phyloP scores from a whole-genome alignment of 2,329 filamentous ascomycete genomes.

The Stachybotrys echinatus region DNA sequence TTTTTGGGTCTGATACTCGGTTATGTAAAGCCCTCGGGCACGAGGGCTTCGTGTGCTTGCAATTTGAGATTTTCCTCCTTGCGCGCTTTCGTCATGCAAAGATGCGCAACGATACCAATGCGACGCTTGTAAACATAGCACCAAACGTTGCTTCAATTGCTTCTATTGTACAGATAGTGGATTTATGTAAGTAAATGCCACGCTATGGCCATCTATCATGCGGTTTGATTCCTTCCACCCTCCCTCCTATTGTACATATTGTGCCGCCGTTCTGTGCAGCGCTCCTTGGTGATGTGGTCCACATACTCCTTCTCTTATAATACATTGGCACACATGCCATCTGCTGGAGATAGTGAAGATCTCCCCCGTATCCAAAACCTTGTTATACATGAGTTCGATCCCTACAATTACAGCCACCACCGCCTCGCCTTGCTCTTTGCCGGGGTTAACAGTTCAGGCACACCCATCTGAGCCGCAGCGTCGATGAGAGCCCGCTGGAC shows the following conservation, averaged over 20 bases:
- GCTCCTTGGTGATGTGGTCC: too few relatives aligned
- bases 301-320: too few relatives aligned
- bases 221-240: neutral
- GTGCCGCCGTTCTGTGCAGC: too few relatives aligned
- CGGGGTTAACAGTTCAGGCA: constrained; percentile 25
- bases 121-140: neutral
- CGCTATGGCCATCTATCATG: neutral
- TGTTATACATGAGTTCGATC: neutral
- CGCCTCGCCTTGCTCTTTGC: constrained; percentile 5
- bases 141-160: neutral
- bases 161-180: neutral
- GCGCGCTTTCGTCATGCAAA: too few relatives aligned
- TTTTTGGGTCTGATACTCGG: too few relatives aligned
- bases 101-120: neutral
- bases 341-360: too few relatives aligned
- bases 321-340: too few relatives aligned
- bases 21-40: too few relatives aligned
- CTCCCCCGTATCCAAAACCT: too few relatives aligned
- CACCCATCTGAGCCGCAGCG: constrained; percentile 38
- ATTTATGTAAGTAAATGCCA: neutral
- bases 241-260: too few relatives aligned
- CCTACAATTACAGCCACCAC: neutral
- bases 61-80: too few relatives aligned
- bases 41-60: too few relatives aligned
- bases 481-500: constrained; percentile 20